Conservation (phyloP, 2,329 filamentous ascomycete species). For the Epicoccum nigrum region DNA sequence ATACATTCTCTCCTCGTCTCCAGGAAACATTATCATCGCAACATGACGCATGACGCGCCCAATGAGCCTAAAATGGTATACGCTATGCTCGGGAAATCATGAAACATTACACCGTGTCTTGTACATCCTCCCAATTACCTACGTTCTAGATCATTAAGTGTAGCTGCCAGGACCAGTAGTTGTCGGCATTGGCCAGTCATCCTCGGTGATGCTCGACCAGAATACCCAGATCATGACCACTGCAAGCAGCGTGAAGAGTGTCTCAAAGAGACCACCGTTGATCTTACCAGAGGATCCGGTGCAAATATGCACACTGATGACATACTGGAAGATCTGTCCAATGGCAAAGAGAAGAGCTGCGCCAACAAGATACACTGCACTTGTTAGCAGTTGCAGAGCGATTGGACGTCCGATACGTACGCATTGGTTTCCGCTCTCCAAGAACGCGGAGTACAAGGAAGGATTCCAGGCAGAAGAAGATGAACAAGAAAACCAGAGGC, state of each 20-base stretch:
- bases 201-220: constrained; percentile 99
- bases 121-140: constrained; percentile 26
- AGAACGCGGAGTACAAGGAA: constrained; percentile 85
- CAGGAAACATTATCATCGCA: constrained; percentile 45
- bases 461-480: constrained; percentile 82
- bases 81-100: constrained; percentile 49
- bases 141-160: constrained; percentile 31
- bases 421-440: constrained; percentile 88
- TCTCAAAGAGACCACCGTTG: constrained; percentile 91
- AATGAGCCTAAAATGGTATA: constrained; percentile 46
- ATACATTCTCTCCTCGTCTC: constrained; percentile 1
- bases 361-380: constrained; percentile 71
- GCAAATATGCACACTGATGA: constrained; percentile 90
- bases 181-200: constrained; percentile 81
- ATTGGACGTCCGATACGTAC: constrained; percentile 54
- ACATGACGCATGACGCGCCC: constrained; percentile 37
- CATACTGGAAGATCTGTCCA: constrained; percentile 95
- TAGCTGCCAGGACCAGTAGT: constrained; percentile 49
- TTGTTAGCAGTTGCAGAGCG: constrained; percentile 21
- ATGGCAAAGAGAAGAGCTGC: constrained; percentile 85
- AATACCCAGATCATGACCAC: constrained; percentile 90
- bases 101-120: constrained; percentile 42
- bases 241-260: constrained; percentile 84
- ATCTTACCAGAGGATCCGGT: constrained; percentile 81
- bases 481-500: constrained; percentile 85